Evolutionary conservation across 345 rosid species (phyloP).

Genomic region (Hypericum perforatum): DNA sequence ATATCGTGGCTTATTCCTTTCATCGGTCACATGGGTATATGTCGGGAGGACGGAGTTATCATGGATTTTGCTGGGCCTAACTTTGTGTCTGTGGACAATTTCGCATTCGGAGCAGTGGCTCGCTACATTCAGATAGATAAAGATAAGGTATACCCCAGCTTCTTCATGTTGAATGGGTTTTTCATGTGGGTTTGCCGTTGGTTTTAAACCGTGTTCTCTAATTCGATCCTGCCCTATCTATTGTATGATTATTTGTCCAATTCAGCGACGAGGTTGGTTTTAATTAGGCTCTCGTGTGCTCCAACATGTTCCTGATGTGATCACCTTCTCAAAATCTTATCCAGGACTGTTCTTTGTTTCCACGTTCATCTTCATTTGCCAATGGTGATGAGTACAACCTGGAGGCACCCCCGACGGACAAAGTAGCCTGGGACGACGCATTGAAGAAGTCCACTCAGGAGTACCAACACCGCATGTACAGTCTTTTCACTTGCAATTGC

Average conservation of each 20-base stretch:
- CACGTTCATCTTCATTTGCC: constrained; percentile 21
- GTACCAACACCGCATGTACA: constrained; percentile 72
- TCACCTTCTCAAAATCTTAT: constrained; percentile 1
- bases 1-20: constrained; percentile 86
- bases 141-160: constrained; percentile 34
- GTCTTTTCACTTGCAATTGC: constrained; percentile 89
- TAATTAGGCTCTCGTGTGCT: too few relatives aligned
- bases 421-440: constrained; percentile 62
- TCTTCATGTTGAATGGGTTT: background rate
- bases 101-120: constrained; percentile 72
- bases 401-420: constrained; percentile 26
- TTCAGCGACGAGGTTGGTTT: too few relatives aligned
- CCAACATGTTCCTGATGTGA: background rate
- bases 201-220: too few relatives aligned
- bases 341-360: constrained; percentile 36
- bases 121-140: constrained; percentile 71
- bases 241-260: too few relatives aligned
- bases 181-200: background rate
- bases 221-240: too few relatives aligned
- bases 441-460: constrained; percentile 61
- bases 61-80: constrained; percentile 94
- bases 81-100: constrained; percentile 76
- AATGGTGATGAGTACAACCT: constrained; percentile 23
- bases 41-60: constrained; percentile 88
- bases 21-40: constrained; percentile 76